Conservation (phyloP, 2,329 filamentous ascomycete genomes). For the Colletotrichum sp. region DNA sequence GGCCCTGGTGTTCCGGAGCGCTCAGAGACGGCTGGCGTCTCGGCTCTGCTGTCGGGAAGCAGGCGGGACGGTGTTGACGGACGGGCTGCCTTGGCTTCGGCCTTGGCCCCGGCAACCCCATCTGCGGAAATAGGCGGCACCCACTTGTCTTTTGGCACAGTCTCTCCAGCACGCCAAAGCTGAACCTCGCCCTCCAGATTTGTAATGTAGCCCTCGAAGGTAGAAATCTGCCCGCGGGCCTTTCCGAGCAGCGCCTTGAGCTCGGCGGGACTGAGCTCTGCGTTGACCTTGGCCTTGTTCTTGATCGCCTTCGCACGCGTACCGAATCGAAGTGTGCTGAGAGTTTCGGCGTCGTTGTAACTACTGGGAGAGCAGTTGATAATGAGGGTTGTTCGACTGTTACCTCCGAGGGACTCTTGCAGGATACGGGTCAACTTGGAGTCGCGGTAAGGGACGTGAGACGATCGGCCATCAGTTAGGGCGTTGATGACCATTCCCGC, state of each 20-base stretch:
- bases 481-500: no score
- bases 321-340: slow-evolving; percentile 92
- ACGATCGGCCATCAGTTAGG: slow-evolving; percentile 90
- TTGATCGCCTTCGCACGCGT: slow-evolving; percentile 98
- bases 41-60: slow-evolving; percentile 62
- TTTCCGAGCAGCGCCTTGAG: slow-evolving; percentile 93
- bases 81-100: slow-evolving; percentile 50
- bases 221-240: slow-evolving; percentile 86
- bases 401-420: slow-evolving; percentile 96
- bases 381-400: slow-evolving; percentile 96
- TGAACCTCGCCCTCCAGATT: slow-evolving; percentile 85
- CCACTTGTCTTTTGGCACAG: slow-evolving; percentile 90
- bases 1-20: slow-evolving; percentile 86
- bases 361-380: slow-evolving; percentile 99
- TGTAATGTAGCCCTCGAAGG: slow-evolving; percentile 85
- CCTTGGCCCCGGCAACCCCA: slow-evolving; percentile 42
- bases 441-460: slow-evolving; percentile 94
- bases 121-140: slow-evolving; percentile 68
- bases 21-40: slow-evolving; percentile 74
- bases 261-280: slow-evolving; percentile 93
- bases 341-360: slow-evolving; percentile 95
- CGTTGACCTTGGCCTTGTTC: slow-evolving; percentile 99
- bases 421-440: slow-evolving; percentile 97
- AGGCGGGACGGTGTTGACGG: slow-evolving; percentile 60
- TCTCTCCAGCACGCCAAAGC: slow-evolving; percentile 86